Evolutionary conservation across 192 early-diverging fungal genomes (phyloP).

Genomic region (Entomortierella beljakovae): DNA sequence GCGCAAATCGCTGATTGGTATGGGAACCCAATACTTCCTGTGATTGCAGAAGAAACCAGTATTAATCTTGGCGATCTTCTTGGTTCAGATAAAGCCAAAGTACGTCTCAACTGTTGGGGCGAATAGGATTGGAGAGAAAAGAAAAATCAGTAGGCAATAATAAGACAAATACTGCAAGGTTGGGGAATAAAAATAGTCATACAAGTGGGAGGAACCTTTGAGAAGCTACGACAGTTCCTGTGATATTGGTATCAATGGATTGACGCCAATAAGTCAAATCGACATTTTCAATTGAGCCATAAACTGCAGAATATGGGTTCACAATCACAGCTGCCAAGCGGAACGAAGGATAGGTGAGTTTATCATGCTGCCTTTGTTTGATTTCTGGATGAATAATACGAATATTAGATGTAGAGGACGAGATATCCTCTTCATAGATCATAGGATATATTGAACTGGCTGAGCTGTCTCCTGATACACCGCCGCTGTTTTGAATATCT

Average conservation of each 20-base stretch:
- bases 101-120: constrained; percentile 24
- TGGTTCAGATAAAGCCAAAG: constrained; percentile 28
- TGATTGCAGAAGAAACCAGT: constrained; percentile 32
- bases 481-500: constrained; percentile 37
- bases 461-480: constrained; percentile 14
- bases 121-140: not conserved
- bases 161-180: not conserved
- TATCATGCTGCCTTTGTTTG: constrained; percentile 20
- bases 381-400: constrained; percentile 25
- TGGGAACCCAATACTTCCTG: constrained; percentile 45
- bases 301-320: constrained; percentile 5
- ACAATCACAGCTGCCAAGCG: constrained; percentile 43
- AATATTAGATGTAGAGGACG: constrained; percentile 36
- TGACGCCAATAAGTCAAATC: constrained; percentile 27
- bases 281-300: constrained; percentile 43
- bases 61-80: constrained; percentile 41
- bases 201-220: constrained; percentile 48
- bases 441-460: not conserved
- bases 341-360: constrained; percentile 25
- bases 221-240: constrained; percentile 31
- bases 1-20: constrained; percentile 53
- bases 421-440: constrained; percentile 35
- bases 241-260: constrained; percentile 34
- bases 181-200: not conserved
- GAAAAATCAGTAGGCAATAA: not conserved